phyloP scores from a whole-genome alignment of 2,329 filamentous ascomycete genomes.

The Tolypocladium sp. region DNA sequence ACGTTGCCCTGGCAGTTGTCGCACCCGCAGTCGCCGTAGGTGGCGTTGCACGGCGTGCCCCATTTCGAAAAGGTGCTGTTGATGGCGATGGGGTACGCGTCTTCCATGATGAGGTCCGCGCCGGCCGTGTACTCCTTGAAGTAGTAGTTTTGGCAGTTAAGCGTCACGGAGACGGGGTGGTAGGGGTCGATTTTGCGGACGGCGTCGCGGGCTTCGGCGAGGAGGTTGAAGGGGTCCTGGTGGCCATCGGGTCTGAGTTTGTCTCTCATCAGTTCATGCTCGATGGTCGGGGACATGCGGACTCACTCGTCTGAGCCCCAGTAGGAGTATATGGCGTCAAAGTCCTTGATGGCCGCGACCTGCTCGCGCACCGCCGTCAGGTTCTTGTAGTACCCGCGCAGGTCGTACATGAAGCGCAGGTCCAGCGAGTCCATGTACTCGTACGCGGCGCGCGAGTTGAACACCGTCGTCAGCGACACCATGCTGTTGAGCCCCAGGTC shows the following conservation, averaged over 20 bases:
- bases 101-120: slow-evolving; percentile 50
- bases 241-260: slow-evolving; percentile 39
- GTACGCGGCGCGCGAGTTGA: slow-evolving; percentile 25
- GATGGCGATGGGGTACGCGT: slow-evolving; percentile 50
- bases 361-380: slow-evolving; percentile 27
- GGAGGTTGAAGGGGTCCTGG: slow-evolving; percentile 41
- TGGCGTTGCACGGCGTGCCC: slow-evolving; percentile 46
- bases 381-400: slow-evolving; percentile 35
- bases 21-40: slow-evolving; percentile 54
- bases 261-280: not conserved
- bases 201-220: slow-evolving; percentile 29
- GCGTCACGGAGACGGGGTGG: slow-evolving; percentile 48
- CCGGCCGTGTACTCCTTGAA: slow-evolving; percentile 44
- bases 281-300: not conserved
- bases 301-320: slow-evolving; percentile 36
- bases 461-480: slow-evolving; percentile 30
- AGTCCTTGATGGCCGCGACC: slow-evolving; percentile 28
- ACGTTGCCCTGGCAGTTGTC: slow-evolving; percentile 48
- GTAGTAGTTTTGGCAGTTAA: slow-evolving; percentile 56
- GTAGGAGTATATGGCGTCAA: slow-evolving; percentile 32
- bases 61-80: slow-evolving; percentile 46
- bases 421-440: slow-evolving; percentile 27
- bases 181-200: slow-evolving; percentile 47
- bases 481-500: slow-evolving; percentile 34
- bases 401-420: slow-evolving; percentile 34